Evolutionary conservation across 2,329 filamentous ascomycete genomes (phyloP), one percentile per base, ranked within the genome.

Genomic region (Ceratocystis lukuohia): DNA sequence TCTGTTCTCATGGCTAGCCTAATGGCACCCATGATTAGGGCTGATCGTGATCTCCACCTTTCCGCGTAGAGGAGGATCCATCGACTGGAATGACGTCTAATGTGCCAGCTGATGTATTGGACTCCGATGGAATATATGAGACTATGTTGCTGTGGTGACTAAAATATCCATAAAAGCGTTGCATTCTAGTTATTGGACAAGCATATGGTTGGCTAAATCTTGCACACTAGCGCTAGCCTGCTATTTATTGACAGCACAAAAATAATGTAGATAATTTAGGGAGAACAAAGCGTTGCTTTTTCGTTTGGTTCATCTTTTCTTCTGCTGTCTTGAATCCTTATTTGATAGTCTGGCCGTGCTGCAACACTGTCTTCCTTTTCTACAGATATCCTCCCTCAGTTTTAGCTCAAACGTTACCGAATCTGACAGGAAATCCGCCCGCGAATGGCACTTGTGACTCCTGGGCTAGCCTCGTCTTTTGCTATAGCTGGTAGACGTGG

Each of bases 241-340:
- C 44, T 56, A 53, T 66, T 63, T 66, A 48, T 41, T 66, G 61
- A 57, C 57, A 53, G 33, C 61, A 37, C 12, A 66, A 4, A 22
- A 53, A 53, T 41, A 53, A 15, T 25, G 48, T 25, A 20, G 15
- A 50, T 50, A 6, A n/a, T n/a, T 20, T 33, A 45, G 61, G 12
- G 46, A 44, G 22, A 63, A 30, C 57, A 10, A 33, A 37, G 57
- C 65, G 28, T 12, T 6, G 22, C 44, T 8, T 48, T 20, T n/a
- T 48, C 5, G 46, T 10, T 8, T 20, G 37, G 10, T 5, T 41
- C 37, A 15, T 4, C 4, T 12, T 10, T 15, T 41, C n/a, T 20
- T 53, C n/a, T 20, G 17, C 8, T 53, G 48, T 25, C 22, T 53
- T 53, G 48, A 25, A 22, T 41, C 12, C 37, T 53, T n/a, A 53